A percentile compares a stretch with the other conserved stretches of the same genome.
phyloP scores from a whole-genome alignment of 2,329 filamentous ascomycete genomes.

The Venturiaceae sp. region DNA sequence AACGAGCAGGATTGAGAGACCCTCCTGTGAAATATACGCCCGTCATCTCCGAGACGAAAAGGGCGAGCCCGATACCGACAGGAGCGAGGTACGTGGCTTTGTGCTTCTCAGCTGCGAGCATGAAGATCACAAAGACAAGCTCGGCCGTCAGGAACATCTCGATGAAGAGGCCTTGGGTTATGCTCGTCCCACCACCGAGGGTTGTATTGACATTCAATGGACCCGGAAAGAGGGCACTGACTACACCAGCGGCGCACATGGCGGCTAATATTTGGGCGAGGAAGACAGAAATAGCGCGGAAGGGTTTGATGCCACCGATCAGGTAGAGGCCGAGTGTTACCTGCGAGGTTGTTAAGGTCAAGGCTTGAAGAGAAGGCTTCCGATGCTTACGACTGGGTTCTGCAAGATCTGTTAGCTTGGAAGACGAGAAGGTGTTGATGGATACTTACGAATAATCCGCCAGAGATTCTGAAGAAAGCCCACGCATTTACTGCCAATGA shows the following conservation, averaged over 20 bases:
- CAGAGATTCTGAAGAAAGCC: conserved; percentile 6
- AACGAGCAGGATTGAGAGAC: conserved; percentile 7
- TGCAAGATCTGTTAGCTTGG: too few species aligned
- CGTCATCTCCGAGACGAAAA: conserved; percentile 10
- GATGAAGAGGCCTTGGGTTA: conserved; percentile 39
- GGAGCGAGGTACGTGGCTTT: conserved; percentile 31
- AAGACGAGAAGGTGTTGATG: too few species aligned
- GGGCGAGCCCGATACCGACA: conserved; percentile 17
- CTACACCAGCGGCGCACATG: conserved; percentile 31
- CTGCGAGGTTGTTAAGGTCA: conserved; percentile 8
- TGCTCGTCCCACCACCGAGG: conserved; percentile 28
- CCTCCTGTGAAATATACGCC: conserved; percentile 9
- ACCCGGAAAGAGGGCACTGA: conserved; percentile 34
- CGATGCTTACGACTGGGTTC: conserved; percentile 20
- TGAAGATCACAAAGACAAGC: conserved; percentile 20
- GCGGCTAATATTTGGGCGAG: conserved; percentile 23
- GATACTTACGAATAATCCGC: neutral
- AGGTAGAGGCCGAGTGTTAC: conserved; percentile 28
- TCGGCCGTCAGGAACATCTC: conserved; percentile 41
- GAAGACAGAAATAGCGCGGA: conserved; percentile 21
- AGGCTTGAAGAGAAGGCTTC: conserved; percentile 21
- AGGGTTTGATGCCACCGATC: conserved; percentile 23
- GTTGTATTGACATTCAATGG: conserved; percentile 32
- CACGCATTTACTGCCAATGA: conserved; percentile 8
- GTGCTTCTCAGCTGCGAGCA: conserved; percentile 32